phyloP scores from a whole-genome alignment of 2,329 filamentous ascomycete genomes.

The Aspergillus tubingensis region DNA sequence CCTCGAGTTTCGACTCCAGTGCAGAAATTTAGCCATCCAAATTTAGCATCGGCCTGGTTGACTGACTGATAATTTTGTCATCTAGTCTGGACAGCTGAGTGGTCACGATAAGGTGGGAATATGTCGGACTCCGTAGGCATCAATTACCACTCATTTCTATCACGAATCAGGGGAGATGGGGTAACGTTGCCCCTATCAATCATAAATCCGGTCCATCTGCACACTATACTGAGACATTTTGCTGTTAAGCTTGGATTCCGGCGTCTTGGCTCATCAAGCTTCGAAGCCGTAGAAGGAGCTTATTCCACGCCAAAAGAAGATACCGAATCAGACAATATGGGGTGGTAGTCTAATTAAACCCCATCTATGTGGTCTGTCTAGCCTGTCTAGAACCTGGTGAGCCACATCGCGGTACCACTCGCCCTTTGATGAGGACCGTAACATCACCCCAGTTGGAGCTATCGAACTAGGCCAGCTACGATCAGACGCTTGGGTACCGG shows the following conservation, averaged over 20 bases:
- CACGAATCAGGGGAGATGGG: background rate
- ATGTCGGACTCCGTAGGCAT: background rate
- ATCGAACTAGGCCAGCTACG: background rate
- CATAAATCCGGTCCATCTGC: background rate
- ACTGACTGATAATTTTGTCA: background rate
- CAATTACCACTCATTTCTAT: background rate
- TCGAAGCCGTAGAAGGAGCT: slow-evolving; percentile 2
- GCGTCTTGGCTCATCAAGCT: background rate
- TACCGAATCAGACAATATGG: background rate
- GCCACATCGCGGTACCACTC: background rate
- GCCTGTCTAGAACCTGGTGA: background rate
- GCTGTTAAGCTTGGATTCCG: background rate
- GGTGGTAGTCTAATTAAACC: background rate
- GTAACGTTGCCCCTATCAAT: background rate
- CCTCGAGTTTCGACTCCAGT: background rate
- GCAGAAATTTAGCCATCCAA: background rate
- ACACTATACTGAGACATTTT: background rate
- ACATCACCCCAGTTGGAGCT: background rate
- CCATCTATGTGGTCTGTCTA: background rate
- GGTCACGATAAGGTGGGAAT: background rate
- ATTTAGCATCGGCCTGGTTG: background rate
- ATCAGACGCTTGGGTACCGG: background rate
- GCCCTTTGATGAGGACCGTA: background rate
- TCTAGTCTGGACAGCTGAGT: background rate
- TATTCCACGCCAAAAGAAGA: background rate